Conservation (phyloP, 345 rosid species). For the Heritiera fomes region DNA sequence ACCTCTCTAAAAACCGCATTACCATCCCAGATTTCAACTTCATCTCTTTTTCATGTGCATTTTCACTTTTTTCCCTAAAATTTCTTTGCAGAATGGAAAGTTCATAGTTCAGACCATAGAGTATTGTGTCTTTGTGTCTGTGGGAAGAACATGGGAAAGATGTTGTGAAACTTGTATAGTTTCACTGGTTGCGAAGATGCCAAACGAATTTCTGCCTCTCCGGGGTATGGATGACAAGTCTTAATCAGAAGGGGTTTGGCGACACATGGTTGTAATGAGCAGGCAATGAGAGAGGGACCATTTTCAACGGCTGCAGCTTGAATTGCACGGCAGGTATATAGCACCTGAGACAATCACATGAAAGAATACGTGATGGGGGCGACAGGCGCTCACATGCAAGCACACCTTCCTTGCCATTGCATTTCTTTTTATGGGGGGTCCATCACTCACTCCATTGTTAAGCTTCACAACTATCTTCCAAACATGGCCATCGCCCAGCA, state of each 20-base stretch:
- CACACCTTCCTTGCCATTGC: constrained; percentile 3
- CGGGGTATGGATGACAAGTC: background rate
- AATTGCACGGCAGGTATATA: background rate
- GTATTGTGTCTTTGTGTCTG: background rate
- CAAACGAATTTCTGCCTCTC: background rate
- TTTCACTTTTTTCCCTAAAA: background rate
- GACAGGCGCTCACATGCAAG: constrained; percentile 30
- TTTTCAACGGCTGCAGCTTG: background rate
- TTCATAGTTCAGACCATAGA: background rate
- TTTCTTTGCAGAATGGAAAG: background rate
- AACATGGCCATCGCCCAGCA: background rate
- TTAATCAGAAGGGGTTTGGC: background rate
- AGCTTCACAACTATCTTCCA: background rate
- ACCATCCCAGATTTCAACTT: background rate
- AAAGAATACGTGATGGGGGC: constrained; percentile 11
- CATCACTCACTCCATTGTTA: background rate
- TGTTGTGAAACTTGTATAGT: background rate
- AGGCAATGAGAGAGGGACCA: constrained; percentile 25
- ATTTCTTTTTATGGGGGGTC: background rate
- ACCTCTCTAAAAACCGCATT: background rate
- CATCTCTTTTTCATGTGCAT: background rate
- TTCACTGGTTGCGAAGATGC: background rate
- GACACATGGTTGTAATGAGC: constrained; percentile 5
- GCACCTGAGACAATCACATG: constrained; percentile 26
- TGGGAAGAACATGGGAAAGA: constrained; percentile 5